These are phyloP conservation scores for Albugo laibachii DNA, from an alignment of 352 stramenopile species.

Conservation along the genomic window DNA sequence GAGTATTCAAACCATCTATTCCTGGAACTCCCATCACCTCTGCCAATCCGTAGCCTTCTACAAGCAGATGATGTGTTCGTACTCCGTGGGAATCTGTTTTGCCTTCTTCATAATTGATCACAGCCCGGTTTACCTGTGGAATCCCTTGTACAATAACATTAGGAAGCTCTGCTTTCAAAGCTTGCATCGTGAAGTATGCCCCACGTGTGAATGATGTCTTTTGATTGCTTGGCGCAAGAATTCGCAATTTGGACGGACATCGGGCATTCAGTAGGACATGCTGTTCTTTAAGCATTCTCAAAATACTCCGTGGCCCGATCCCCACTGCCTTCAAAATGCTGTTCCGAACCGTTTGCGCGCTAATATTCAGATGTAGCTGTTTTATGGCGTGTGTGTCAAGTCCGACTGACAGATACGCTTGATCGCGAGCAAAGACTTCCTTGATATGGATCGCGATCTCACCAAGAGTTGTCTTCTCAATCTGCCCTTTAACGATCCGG, in stretches of 20 bases:
- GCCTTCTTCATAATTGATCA: slow-evolving; percentile 96
- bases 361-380: slow-evolving; percentile 93
- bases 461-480: slow-evolving; percentile 98
- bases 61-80: slow-evolving; percentile 91
- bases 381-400: slow-evolving; percentile 93
- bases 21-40: slow-evolving; percentile 97
- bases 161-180: slow-evolving; percentile 89
- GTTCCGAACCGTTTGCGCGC: slow-evolving; percentile 74
- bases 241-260: slow-evolving; percentile 65
- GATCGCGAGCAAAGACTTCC: slow-evolving; percentile 88
- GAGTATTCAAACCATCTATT: slow-evolving; percentile 90
- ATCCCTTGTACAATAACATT: slow-evolving; percentile 97
- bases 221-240: slow-evolving; percentile 68
- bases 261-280: slow-evolving; percentile 69
- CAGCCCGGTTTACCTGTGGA: slow-evolving; percentile 90
- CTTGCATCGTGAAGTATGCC: slow-evolving; percentile 89
- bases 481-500: slow-evolving; percentile 95
- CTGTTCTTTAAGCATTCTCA: slow-evolving; percentile 68
- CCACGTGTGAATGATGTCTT: slow-evolving; percentile 61
- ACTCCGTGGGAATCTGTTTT: slow-evolving; percentile 19
- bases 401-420: slow-evolving; percentile 94
- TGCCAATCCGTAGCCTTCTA: slow-evolving; percentile 95
- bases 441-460: slow-evolving; percentile 94
- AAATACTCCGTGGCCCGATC: slow-evolving; percentile 33
- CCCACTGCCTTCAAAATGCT: slow-evolving; percentile 82